Evolutionary conservation across 1,284 basidiomycete species (phyloP).

Genomic region (Ceratobasidium sp.): DNA sequence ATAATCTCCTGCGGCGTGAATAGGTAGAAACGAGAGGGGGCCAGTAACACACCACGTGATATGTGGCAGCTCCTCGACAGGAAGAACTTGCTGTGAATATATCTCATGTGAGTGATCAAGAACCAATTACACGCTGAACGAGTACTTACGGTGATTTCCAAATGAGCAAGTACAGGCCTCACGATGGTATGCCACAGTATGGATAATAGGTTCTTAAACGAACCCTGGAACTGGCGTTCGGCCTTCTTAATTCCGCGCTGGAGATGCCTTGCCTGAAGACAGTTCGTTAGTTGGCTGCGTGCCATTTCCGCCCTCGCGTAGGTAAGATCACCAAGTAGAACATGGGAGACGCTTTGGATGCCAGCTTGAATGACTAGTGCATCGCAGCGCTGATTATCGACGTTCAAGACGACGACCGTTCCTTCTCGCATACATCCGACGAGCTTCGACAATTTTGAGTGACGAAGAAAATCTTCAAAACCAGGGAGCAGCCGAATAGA

Average conservation of each 20-base stretch:
- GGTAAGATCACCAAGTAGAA: background rate
- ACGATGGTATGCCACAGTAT: background rate
- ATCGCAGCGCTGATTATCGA: conserved; percentile 1
- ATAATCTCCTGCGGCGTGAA: conserved; percentile 21
- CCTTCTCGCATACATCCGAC: background rate
- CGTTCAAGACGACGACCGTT: conserved; percentile 5
- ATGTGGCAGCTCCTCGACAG: background rate
- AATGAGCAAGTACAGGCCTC: background rate
- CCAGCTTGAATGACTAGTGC: background rate
- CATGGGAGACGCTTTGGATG: background rate
- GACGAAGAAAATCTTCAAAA: conserved; percentile 18
- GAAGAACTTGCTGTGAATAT: background rate
- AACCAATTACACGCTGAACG: background rate
- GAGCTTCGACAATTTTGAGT: background rate
- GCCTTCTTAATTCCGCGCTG: background rate
- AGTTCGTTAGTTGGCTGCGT: background rate
- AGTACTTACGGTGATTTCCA: conserved; percentile 7
- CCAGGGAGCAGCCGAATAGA: background rate
- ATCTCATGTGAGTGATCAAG: background rate
- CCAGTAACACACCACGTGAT: conserved; percentile 26
- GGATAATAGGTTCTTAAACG: background rate
- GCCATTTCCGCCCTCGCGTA: background rate
- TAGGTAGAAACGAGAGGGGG: conserved; percentile 9
- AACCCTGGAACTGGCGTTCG: too few relatives aligned
- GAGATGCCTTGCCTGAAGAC: background rate